phyloP scores from a whole-genome alignment of 208 protist genomes.

The Trichomonas gallinae region DNA sequence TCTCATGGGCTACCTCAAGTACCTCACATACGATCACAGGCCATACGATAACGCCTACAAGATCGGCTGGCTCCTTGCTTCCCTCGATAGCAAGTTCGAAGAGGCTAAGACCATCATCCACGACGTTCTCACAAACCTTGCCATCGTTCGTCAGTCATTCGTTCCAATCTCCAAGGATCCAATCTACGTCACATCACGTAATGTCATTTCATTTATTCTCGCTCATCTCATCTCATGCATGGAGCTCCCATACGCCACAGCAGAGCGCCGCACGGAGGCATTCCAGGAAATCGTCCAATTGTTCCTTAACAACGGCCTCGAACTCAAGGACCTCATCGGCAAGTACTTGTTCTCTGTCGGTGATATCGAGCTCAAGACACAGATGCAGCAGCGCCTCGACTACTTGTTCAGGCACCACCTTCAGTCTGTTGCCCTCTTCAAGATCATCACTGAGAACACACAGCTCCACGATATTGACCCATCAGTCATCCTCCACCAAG shows the following conservation, averaged over 20 bases:
- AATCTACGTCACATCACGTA: background rate
- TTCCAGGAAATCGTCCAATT: background rate
- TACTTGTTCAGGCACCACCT: background rate
- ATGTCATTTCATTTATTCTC: background rate
- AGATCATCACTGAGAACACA: background rate
- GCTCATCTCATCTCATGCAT: background rate
- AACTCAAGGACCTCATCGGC: background rate
- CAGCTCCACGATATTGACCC: background rate
- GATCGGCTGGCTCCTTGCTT: background rate
- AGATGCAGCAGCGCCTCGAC: background rate
- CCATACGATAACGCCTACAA: background rate
- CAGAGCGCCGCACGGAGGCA: background rate
- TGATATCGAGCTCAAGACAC: background rate
- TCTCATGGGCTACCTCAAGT: background rate
- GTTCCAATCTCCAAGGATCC: background rate
- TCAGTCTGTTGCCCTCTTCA: background rate
- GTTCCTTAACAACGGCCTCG: background rate
- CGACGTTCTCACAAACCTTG: background rate
- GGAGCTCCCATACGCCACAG: background rate
- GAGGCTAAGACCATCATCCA: background rate
- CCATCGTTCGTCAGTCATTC: background rate
- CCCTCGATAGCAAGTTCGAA: background rate
- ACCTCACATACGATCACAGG: background rate
- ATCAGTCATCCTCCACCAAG: background rate
- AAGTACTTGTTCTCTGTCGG: background rate